Evolutionary conservation across 2,329 filamentous ascomycete genomes (phyloP).

Genomic region (Leptographium radiaticola): DNA sequence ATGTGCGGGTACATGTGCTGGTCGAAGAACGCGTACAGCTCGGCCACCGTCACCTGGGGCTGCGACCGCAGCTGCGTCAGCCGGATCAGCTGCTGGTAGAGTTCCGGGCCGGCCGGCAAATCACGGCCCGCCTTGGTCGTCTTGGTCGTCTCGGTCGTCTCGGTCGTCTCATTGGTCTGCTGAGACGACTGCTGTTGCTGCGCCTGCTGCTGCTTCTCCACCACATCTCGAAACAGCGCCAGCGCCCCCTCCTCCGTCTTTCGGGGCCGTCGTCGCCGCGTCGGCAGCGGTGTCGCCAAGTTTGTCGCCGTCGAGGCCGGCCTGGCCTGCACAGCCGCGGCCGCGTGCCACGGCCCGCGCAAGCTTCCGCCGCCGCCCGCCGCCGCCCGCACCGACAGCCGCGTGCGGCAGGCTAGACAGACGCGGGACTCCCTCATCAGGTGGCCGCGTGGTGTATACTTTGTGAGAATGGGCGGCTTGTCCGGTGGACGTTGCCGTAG

Average conservation of each 20-base stretch:
- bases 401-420: slow-evolving; percentile 11
- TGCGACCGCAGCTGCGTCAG: slow-evolving; percentile 16
- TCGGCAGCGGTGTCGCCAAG: not conserved
- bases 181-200: not conserved
- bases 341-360: slow-evolving; percentile 4
- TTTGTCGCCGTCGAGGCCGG: not conserved
- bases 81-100: slow-evolving; percentile 17
- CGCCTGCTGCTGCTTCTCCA: not conserved
- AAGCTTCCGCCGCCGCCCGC: not conserved
- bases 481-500: not conserved
- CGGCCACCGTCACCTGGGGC: slow-evolving; percentile 9
- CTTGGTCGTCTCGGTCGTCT: not conserved
- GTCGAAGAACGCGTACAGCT: slow-evolving; percentile 21
- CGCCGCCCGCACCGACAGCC: slow-evolving; percentile 1
- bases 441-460: not conserved
- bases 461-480: not conserved
- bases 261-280: not conserved
- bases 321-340: not conserved
- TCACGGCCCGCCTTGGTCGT: not conserved
- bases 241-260: slow-evolving; percentile 6
- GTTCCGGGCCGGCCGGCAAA: slow-evolving; percentile 8
- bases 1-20: slow-evolving; percentile 19
- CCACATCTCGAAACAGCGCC: slow-evolving; percentile 13
- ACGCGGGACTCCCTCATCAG: slow-evolving; percentile 11
- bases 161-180: no score